A percentile compares a stretch with the other conserved stretches of the same genome.
phyloP scores from a whole-genome alignment of 495 filamentous ascomycete species.

The Stereocaulon alpinum region DNA sequence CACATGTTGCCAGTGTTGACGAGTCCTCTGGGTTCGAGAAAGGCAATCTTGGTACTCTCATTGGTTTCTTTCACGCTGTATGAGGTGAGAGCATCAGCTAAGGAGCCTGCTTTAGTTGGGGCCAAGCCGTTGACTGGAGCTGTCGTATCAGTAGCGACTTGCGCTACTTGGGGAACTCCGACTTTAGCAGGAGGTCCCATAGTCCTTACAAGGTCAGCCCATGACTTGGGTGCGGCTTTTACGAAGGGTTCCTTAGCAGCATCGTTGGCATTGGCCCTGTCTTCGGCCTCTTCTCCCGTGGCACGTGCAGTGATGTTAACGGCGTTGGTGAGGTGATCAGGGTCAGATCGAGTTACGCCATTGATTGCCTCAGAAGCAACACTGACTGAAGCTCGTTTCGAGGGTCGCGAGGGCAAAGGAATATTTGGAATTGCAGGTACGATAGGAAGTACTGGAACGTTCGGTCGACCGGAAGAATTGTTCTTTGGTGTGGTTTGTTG shows the following conservation, averaged over 20 bases:
- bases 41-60: constrained; percentile 55
- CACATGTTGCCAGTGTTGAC: constrained; percentile 99
- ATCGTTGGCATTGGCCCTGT: constrained; percentile 23
- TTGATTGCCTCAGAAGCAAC: constrained; percentile 31
- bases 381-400: constrained; percentile 33
- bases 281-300: not conserved
- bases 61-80: constrained; percentile 51
- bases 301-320: constrained; percentile 2
- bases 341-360: constrained; percentile 26
- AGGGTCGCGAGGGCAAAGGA: constrained; percentile 32
- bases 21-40: constrained; percentile 88
- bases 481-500: constrained; percentile 33
- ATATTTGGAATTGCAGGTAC: constrained; percentile 56
- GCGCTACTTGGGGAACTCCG: constrained; percentile 21
- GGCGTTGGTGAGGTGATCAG: constrained; percentile 15
- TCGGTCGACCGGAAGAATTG: constrained; percentile 30
- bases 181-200: constrained; percentile 31
- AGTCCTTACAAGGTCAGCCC: constrained; percentile 63
- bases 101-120: constrained; percentile 46
- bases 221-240: constrained; percentile 51
- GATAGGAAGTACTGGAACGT: constrained; percentile 55
- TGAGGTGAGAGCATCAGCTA: constrained; percentile 60
- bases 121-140: constrained; percentile 37
- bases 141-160: constrained; percentile 16
- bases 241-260: constrained; percentile 33